Base-by-base conservation (phyloP, 2,329 filamentous ascomycete species). In the Didymella lethalis region DNA sequence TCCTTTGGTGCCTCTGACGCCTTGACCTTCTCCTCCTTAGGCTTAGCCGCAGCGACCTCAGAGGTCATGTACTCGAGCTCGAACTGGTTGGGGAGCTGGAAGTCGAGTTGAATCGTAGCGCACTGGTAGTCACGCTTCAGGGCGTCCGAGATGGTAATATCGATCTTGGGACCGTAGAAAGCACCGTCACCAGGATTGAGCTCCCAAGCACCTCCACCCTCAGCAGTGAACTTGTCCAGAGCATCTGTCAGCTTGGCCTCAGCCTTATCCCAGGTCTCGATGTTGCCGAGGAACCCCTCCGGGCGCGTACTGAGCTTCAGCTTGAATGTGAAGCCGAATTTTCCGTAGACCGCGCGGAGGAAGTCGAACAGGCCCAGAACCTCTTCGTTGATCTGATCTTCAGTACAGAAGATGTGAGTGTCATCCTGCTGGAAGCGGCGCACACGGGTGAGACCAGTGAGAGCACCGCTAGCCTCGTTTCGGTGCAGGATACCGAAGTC, bases 151-250 rank as follows among this genome's bases (percentile, higher is more conserved):
- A 99, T 93, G 62, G 92, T 96, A 73, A 99, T 95, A 71, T 99
- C 95, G 69, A 98, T 97, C 86, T 99, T 99, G 50, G 95, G 95
- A 1, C 95, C 95, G 77, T 99, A 99, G 81, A 98, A 99, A 52
- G 95, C 95, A 74, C 95, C 95, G 70, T 99, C 95, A 57, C 94
- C 95, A 60, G 92, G 90, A 79, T 98, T 97, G 50, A 97, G 83
- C 77, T 92, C 90, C 95, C 95, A 99, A 64, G 88, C 83, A 32
- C 88, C 84, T 60, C 89, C 86, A 51, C 83, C 83, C 47, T 79
- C 66, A 14, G 74, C 73, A 3, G 74, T 74, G 77, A 97, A 98
- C 63, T 88, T 85, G 65, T 95, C 86, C 48, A 99, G 84, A 18
- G 93, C 92, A 61, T 88, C 84, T 72, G 88, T 89, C 49, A 99